Percentiles rank a stretch among this genome's conserved stretches.
phyloP scores from a whole-genome alignment of 495 filamentous ascomycete species.

The Neurospora sp. region DNA sequence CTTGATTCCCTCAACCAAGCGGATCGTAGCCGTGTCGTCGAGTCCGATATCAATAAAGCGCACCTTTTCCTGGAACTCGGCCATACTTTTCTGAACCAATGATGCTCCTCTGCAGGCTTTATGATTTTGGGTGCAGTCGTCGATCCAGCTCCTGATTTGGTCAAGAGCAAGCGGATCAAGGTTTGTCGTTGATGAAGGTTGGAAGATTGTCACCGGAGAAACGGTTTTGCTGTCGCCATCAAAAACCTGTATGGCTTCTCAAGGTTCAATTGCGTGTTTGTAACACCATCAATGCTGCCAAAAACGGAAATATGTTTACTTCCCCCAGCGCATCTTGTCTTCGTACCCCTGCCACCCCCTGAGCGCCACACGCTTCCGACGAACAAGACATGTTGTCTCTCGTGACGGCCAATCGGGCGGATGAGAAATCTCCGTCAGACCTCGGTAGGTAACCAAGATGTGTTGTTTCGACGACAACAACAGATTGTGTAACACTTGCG shows the following conservation, averaged over 20 bases:
- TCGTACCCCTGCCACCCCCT: not conserved
- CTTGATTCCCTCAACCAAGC: not conserved
- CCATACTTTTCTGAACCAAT: too few relatives aligned
- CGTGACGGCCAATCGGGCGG: not conserved
- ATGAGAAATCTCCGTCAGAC: not conserved
- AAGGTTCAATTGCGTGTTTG: too few relatives aligned
- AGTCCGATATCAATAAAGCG: not conserved
- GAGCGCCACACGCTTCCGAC: not conserved
- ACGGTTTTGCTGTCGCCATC: too few relatives aligned
- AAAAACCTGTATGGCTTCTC: too few relatives aligned
- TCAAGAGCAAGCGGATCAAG: too few relatives aligned
- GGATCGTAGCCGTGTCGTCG: not conserved
- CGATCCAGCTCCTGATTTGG: not conserved
- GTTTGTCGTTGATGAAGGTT: too few relatives aligned
- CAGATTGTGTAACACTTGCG: not conserved
- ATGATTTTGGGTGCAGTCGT: not conserved
- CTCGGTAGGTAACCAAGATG: not conserved
- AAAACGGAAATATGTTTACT: not conserved
- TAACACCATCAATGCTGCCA: not conserved
- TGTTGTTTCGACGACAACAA: not conserved
- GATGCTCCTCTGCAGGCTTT: not conserved
- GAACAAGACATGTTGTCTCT: not conserved
- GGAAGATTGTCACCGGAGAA: too few relatives aligned
- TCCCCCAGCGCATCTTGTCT: not conserved
- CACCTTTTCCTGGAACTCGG: not conserved